Percentiles rank a stretch among this genome's conserved stretches.
Conservation (phyloP, 1,284 basidiomycete genomes). For the Microbotryomycetes sp. region DNA sequence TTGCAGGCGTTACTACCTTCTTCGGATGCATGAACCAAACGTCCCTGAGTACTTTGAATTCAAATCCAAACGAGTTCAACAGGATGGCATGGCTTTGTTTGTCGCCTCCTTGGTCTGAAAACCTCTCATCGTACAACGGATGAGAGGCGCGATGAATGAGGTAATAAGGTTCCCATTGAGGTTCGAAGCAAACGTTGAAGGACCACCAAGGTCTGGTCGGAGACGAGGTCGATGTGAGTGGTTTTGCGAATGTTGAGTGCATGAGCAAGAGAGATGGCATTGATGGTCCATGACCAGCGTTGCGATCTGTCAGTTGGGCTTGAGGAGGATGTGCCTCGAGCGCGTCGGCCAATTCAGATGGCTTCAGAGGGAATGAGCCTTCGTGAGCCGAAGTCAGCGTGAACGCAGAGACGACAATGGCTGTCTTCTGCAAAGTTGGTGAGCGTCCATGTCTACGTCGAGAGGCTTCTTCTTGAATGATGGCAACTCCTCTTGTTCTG, state of each 20-base stretch:
- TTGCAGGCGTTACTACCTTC: neutral
- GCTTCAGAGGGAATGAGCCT: neutral
- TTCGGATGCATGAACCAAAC: constrained; percentile 17
- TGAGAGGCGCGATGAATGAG: constrained; percentile 16
- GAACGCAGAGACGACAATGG: constrained; percentile 22
- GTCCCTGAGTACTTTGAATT: constrained; percentile 9
- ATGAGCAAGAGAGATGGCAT: constrained; percentile 18
- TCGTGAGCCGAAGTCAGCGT: neutral
- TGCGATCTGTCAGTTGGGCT: constrained; percentile 16
- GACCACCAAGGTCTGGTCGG: neutral
- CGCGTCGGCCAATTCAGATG: neutral
- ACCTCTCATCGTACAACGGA: constrained; percentile 26
- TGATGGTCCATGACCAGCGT: constrained; percentile 25
- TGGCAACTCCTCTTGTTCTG: neutral
- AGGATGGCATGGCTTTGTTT: constrained; percentile 21
- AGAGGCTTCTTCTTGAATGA: neutral
- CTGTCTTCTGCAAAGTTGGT: constrained; percentile 12
- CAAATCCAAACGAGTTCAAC: constrained; percentile 22
- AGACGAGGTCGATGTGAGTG: neutral
- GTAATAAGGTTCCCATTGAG: constrained; percentile 30
- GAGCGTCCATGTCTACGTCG: constrained; percentile 4
- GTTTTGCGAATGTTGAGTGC: neutral
- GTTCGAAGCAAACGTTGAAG: constrained; percentile 19
- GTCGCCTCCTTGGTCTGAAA: constrained; percentile 28
- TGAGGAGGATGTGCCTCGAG: neutral